Evolutionary conservation across 2,329 filamentous ascomycete genomes (phyloP).

Genomic region (Ilyonectria destructans): DNA sequence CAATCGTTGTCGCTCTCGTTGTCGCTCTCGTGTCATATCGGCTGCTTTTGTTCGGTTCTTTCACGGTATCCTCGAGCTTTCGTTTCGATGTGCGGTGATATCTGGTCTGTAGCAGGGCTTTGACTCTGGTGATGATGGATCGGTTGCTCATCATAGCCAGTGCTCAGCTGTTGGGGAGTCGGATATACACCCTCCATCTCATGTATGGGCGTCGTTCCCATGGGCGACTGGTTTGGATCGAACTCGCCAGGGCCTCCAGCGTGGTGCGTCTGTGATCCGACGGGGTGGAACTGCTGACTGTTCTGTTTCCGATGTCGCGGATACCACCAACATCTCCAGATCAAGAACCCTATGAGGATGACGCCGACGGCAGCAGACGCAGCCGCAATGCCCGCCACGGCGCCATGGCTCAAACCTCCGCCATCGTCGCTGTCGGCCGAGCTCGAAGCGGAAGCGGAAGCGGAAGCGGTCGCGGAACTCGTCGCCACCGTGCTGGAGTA

Average conservation of each 20-base stretch:
- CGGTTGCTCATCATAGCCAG: not conserved
- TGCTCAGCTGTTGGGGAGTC: conserved; percentile 1
- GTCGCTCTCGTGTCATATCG: not conserved
- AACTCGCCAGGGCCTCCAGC: not conserved
- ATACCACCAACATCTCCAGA: not conserved
- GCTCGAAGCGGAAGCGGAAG: not conserved
- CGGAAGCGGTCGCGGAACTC: not conserved
- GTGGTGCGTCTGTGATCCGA: not conserved
- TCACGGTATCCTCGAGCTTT: not conserved
- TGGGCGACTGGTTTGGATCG: not conserved
- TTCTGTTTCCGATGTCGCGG: not conserved
- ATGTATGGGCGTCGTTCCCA: not conserved
- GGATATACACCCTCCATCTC: conserved; percentile 9
- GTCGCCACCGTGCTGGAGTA: not conserved
- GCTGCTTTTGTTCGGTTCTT: too few species aligned
- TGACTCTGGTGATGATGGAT: not conserved
- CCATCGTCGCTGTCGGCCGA: not conserved
- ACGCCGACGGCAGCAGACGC: not conserved
- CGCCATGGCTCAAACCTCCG: not conserved
- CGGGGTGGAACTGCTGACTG: not conserved
- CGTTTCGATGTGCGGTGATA: not conserved
- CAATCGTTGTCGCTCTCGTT: not conserved
- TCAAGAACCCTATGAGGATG: not conserved
- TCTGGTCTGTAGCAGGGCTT: not conserved
- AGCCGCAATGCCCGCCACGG: not conserved